A percentile compares a stretch with the other conserved stretches of the same genome.
Evolutionary conservation across 352 stramenopile species (phyloP).

Genomic region (Pythium folliculosum): DNA sequence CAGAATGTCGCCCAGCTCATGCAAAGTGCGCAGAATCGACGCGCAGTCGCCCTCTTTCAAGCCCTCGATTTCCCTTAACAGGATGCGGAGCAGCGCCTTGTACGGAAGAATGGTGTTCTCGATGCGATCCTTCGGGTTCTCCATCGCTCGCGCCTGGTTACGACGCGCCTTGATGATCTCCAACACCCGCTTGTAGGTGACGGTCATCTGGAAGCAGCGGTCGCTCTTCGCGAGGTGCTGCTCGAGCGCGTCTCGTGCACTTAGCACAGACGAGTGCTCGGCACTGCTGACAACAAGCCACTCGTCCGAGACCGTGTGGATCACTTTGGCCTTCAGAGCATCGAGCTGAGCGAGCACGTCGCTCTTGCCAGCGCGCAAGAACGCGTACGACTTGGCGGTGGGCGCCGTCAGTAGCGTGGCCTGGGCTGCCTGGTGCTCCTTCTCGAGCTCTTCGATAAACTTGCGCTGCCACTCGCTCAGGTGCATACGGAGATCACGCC

Average conservation of each 20-base stretch:
- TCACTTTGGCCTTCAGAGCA: conserved; percentile 11
- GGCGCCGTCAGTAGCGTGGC: background rate
- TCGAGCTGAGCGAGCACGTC: conserved; percentile 7
- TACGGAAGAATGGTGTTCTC: conserved; percentile 21
- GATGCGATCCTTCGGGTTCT: conserved; percentile 12
- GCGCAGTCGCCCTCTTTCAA: conserved; percentile 15
- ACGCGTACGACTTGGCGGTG: conserved; percentile 10
- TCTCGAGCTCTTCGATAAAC: conserved; percentile 9
- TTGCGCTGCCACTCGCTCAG: conserved; percentile 18
- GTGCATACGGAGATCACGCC: conserved; percentile 15
- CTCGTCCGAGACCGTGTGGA: conserved; percentile 12
- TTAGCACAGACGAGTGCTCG: conserved; percentile 6
- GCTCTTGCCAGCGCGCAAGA: conserved; percentile 6
- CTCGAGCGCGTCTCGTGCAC: conserved; percentile 9
- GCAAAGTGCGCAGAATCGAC: conserved; percentile 14
- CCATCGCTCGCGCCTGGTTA: conserved; percentile 2
- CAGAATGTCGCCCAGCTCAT: conserved; percentile 28
- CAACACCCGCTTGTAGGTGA: conserved; percentile 19
- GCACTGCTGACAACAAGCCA: conserved; percentile 21
- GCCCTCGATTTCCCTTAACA: conserved; percentile 10
- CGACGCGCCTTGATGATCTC: conserved; percentile 11
- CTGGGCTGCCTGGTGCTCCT: conserved; percentile 6
- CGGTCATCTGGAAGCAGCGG: conserved; percentile 17
- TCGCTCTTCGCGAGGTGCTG: conserved; percentile 15
- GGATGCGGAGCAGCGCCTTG: conserved; percentile 6